Percentiles rank a stretch among this genome's conserved stretches.
Conservation (phyloP, 192 early-diverging fungal genomes). For the Coemansia aciculifera region DNA sequence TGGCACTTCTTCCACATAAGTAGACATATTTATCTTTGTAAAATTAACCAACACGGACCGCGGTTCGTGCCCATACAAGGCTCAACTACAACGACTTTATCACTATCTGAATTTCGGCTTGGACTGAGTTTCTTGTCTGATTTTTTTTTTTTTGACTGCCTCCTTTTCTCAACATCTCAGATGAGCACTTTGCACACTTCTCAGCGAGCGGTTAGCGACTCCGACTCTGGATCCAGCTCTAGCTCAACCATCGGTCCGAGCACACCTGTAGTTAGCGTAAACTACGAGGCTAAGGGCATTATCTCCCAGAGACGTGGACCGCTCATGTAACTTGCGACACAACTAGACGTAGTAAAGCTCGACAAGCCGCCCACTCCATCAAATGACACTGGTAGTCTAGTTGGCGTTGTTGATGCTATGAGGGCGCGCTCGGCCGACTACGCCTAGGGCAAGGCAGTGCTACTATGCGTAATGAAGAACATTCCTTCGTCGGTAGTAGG, state of each 20-base stretch:
- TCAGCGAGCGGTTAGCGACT: background rate
- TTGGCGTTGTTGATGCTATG: conserved; percentile 11
- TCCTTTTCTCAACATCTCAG: too few relatives aligned
- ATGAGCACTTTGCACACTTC: too few relatives aligned
- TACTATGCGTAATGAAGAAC: conserved; percentile 5
- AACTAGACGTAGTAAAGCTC: background rate
- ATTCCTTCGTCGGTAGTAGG: conserved; percentile 6
- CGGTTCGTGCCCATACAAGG: background rate
- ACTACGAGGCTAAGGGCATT: background rate
- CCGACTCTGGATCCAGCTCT: background rate
- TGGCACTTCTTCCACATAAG: background rate
- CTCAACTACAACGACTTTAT: too few relatives aligned
- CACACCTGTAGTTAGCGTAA: background rate
- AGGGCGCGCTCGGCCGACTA: conserved; percentile 5
- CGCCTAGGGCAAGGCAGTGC: background rate
- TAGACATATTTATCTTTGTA: background rate
- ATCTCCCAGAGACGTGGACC: background rate
- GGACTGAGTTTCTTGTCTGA: too few relatives aligned
- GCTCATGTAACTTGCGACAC: too few relatives aligned
- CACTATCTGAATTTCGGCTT: too few relatives aligned
- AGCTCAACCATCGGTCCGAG: background rate
- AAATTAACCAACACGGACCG: too few relatives aligned
- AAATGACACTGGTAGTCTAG: too few relatives aligned
- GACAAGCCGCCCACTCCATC: background rate
- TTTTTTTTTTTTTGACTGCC: too few relatives aligned